Base-by-base conservation (phyloP, 768 basidiomycete genomes). In the Calvatia gigantea region DNA sequence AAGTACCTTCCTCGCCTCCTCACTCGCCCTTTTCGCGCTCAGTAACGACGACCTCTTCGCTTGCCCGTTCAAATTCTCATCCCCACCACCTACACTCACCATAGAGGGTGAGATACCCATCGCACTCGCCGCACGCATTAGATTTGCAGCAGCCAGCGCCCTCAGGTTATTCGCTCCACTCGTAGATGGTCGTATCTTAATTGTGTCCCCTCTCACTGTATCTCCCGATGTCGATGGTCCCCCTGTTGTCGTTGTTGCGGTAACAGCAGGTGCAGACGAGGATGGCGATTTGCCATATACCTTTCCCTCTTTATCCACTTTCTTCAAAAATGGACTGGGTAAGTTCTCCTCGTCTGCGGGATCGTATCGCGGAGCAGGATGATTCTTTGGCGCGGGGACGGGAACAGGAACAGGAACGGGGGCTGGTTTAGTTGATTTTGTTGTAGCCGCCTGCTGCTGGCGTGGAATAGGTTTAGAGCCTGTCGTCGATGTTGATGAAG, bases 281-380 rank as follows among this genome's bases (percentile, higher is more conserved):
- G 49, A 25, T 35, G 58, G 28, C 35, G 33, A 4, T 29, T 50
- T 47, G 25, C 27, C 46, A 41, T 25, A 51, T 2, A 19, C 45
- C 17, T 38, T 48, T 12, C 39, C 44, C 38, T 49, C 54, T 23
- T 35, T 39, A 15, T 47, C 56, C 14, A 58, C 69, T 47, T 81
- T 75, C 64, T 86, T 87, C 39, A 93, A 65, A 70, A 93, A 93
- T 4, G 91, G 91, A 64, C 88, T 90, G 0, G 91, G 91, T 0
- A 93, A 76, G 66, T 91, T 92, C 67, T 91, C 90, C 65, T 91
- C 91, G 64, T 93, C 89, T 0, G 75, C 75, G 8, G 87, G 62
- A 66, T 91, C 85, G 62, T 91, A 93, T 56, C 78, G 71, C 3
- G 83, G 74, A 3, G 78, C 59, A 6, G 67, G 61, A 21, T 57